phyloP scores from a whole-genome alignment of 768 basidiomycete genomes.

The Tephrocybe sp. region DNA sequence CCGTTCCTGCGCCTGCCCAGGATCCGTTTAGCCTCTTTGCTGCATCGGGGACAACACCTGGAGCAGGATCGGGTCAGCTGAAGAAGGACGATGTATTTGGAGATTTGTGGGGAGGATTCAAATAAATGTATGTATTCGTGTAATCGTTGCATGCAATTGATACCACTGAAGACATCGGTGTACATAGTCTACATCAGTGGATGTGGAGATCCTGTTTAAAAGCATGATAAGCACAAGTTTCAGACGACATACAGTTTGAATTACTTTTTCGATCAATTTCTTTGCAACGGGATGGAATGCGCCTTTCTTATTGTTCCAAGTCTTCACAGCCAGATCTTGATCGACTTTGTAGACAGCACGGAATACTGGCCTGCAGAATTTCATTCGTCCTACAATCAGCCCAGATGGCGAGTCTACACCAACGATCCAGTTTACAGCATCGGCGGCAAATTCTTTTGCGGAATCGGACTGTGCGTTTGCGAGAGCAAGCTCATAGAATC shows the following conservation, averaged over 20 bases:
- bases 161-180: too few relatives aligned
- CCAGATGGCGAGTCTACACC: constrained; percentile 56
- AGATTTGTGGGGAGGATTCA: constrained; percentile 83
- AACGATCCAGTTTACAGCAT: constrained; percentile 68
- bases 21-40: constrained; percentile 35
- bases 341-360: constrained; percentile 55
- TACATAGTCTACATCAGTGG: too few relatives aligned
- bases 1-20: constrained; percentile 24
- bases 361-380: constrained; percentile 77
- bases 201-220: too few relatives aligned
- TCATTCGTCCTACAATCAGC: constrained; percentile 78
- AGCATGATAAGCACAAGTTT: too few relatives aligned
- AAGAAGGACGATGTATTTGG: constrained; percentile 83
- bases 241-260: too few relatives aligned
- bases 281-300: constrained; percentile 79
- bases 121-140: constrained; percentile 34
- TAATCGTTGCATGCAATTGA: too few relatives aligned
- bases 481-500: constrained; percentile 77
- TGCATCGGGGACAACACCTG: constrained; percentile 23
- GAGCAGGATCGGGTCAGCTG: constrained; percentile 13
- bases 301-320: constrained; percentile 46
- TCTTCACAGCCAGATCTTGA: constrained; percentile 45
- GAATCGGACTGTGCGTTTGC: constrained; percentile 44
- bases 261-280: constrained; percentile 74
- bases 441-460: constrained; percentile 48